Percentiles rank a stretch among this genome's conserved stretches.
These are phyloP conservation scores for Cylindrodendrum hubeiense DNA, from an alignment of 2,329 filamentous ascomycete species.

Conservation along the genomic window DNA sequence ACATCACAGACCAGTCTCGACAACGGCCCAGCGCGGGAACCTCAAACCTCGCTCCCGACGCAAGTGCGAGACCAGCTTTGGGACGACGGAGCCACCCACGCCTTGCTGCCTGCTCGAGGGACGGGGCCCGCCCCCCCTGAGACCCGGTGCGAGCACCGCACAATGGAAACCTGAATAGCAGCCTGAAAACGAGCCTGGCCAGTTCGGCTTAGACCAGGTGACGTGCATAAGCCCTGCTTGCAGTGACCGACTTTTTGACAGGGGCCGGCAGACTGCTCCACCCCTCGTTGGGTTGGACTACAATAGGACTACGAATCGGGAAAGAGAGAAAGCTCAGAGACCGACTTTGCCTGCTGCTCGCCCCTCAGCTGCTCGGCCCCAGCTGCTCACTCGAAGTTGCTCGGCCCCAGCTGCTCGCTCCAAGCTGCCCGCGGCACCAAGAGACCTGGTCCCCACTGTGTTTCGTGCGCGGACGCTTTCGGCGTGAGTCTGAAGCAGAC, in stretches of 20 bases:
- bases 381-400: too few species aligned
- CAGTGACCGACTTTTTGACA: slow-evolving; percentile 31
- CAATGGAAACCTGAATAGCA: not conserved
- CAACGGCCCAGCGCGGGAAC: slow-evolving; percentile 11
- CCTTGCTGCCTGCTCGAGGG: not conserved
- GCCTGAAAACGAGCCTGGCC: not conserved
- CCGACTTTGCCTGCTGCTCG: not conserved
- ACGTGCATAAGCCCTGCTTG: slow-evolving; percentile 16
- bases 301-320: not conserved
- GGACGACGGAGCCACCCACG: not conserved
- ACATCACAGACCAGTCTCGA: not conserved
- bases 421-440: too few species aligned
- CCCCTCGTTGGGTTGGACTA: not conserved
- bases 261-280: slow-evolving; percentile 5
- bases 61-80: not conserved
- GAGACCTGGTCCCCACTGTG: not conserved
- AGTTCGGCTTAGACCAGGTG: slow-evolving; percentile 13
- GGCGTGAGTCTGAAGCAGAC: not conserved
- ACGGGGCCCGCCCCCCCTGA: not conserved
- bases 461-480: not conserved
- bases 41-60: slow-evolving; percentile 1
- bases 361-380: not conserved
- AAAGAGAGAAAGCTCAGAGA: not conserved
- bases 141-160: not conserved
- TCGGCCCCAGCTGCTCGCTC: too few species aligned